These are phyloP conservation scores for Cairneyella variabilis DNA, from an alignment of 495 filamentous ascomycete genomes.

Conservation along the genomic window DNA sequence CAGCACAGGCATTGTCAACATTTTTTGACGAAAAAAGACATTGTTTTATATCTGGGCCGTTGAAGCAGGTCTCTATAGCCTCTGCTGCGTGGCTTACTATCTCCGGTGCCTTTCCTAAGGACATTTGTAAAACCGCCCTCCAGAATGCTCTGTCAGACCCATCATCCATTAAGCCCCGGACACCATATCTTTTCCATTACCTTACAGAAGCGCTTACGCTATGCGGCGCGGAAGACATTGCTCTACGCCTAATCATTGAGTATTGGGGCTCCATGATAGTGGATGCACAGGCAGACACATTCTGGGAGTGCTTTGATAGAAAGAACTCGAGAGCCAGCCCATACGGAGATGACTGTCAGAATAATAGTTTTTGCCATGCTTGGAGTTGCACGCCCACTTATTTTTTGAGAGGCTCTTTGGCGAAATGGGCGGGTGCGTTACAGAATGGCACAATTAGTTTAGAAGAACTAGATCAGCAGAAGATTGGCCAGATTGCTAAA, in stretches of 20 bases:
- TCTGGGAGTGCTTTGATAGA: conserved; percentile 23
- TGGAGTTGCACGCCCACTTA: conserved; percentile 24
- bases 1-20: not conserved
- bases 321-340: conserved; percentile 19
- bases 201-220: conserved; percentile 13
- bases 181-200: conserved; percentile 21
- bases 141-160: conserved; percentile 20
- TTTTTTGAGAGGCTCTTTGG: conserved; percentile 14
- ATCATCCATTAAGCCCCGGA: conserved; percentile 22
- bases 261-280: conserved; percentile 24
- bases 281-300: conserved; percentile 19
- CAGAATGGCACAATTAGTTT: too few relatives aligned
- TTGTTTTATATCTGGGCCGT: conserved; percentile 22
- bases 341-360: conserved; percentile 23
- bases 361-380: conserved; percentile 24
- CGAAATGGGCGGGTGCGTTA: too few relatives aligned
- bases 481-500: too few relatives aligned
- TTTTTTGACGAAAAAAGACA: conserved; percentile 14
- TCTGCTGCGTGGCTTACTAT: conserved; percentile 27
- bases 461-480: too few relatives aligned
- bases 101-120: conserved; percentile 13
- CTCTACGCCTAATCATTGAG: conserved; percentile 11
- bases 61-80: conserved; percentile 23
- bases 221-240: conserved; percentile 8
- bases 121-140: conserved; percentile 15